A percentile compares a stretch with the other conserved stretches of the same genome.
Conservation (phyloP, 2,329 filamentous ascomycete genomes). For the Fusarium sp. region DNA sequence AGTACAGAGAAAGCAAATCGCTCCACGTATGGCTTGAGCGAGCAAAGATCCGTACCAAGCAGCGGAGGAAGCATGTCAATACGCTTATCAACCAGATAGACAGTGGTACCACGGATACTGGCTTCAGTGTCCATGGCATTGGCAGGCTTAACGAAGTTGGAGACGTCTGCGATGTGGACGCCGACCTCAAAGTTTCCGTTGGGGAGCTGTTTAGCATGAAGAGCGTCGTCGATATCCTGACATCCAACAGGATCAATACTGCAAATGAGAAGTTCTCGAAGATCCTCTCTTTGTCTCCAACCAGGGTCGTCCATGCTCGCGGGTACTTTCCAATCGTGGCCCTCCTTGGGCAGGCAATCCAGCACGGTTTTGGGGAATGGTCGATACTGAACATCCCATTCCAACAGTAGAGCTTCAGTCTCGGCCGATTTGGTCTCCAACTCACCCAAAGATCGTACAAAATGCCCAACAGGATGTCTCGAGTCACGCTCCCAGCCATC, state of each 20-base stretch:
- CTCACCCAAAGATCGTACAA: constrained; percentile 92
- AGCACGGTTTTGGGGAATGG: constrained; percentile 96
- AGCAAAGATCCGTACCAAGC: constrained; percentile 95
- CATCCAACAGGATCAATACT: constrained; percentile 97
- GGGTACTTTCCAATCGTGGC: constrained; percentile 95
- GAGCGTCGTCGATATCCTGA: constrained; percentile 97
- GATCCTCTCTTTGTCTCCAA: constrained; percentile 88
- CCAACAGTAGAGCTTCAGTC: constrained; percentile 92
- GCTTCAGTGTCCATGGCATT: constrained; percentile 98
- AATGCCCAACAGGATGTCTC: constrained; percentile 92
- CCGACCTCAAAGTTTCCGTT: constrained; percentile 98
- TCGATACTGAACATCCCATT: constrained; percentile 97
- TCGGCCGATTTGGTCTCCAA: constrained; percentile 98
- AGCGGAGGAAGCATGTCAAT: constrained; percentile 99
- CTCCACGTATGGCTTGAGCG: constrained; percentile 97
- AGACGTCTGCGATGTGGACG: constrained; percentile 99
- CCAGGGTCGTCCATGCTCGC: constrained; percentile 83
- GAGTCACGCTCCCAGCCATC: constrained; percentile 97
- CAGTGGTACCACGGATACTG: constrained; percentile 92
- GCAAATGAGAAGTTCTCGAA: constrained; percentile 90
- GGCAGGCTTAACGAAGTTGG: constrained; percentile 96
- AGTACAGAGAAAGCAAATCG: constrained; percentile 87
- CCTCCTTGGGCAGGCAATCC: constrained; percentile 91
- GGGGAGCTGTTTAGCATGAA: constrained; percentile 86
- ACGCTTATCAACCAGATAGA: constrained; percentile 98